Evolutionary conservation across 2,329 filamentous ascomycete species (phyloP), one percentile per base, ranked within the genome.

Genomic region (Ustilaginoidea virens): DNA sequence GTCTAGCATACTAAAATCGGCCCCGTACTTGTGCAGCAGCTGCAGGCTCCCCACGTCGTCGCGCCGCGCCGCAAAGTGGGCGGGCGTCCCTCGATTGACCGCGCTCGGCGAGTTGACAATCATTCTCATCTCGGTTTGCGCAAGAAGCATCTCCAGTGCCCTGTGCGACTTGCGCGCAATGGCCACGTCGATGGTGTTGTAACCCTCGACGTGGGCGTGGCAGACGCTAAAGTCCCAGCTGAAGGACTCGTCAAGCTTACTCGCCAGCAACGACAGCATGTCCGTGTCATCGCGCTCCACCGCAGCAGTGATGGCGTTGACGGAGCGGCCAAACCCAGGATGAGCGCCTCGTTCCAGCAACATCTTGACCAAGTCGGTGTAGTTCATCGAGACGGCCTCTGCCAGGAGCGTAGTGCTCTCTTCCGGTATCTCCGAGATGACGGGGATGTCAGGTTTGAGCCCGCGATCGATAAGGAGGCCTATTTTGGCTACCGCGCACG

Each of bases 71-170:
- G 30, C 30, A 12, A 20, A 19, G 17, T 28, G 21, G 4, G 23
- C 30, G n/a, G 25, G 30, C 11, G 26, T 28, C 9, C 30, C 30
- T 5, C 17, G 17, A 13, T 32, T 32, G 23, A 32, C 18, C 6
- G n/a, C 9, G 22, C 30, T 32, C 10, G 16, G 26, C 3, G 17
- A 11, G 23, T 29, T 5, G 11, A 32, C 20, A 6, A 28, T 29
- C 12, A 13, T 12, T 11, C 22, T 17, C 11, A 32, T 21, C 4
- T 14, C 20, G 14, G 30, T 28, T 10, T 13, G 22, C 3, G 22
- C 17, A n/a, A 32, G 17, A 13, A 32, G 30, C 13, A 22, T 21
- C 4, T 25, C 30, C 1, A 32, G 30, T 10, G 25, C 14, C 4
- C 22, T 21, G 11, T 28, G 17, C 4, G 30, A 17, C 12, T 14